These are phyloP conservation scores for Penicillium psychrosexuale DNA, from an alignment of 2,329 filamentous ascomycete species.

Conservation along the genomic window DNA sequence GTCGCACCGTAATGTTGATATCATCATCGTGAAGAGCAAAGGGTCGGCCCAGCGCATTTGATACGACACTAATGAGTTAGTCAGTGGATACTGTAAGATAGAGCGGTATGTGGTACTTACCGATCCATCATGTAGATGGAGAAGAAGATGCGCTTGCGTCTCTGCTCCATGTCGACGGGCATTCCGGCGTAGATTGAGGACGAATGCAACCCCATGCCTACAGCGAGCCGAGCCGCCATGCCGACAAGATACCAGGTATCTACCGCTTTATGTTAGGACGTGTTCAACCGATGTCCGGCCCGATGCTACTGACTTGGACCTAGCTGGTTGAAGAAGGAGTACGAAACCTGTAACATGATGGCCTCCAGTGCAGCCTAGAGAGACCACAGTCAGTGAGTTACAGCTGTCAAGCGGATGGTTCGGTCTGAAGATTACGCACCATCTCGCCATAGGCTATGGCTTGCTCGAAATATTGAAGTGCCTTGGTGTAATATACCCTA, in stretches of 20 bases:
- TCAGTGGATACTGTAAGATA: no score
- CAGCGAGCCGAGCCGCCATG: slow-evolving; percentile 43
- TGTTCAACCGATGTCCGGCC: no score
- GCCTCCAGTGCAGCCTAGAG: slow-evolving; percentile 43
- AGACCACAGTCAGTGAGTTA: no score
- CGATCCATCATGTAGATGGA: slow-evolving; percentile 52
- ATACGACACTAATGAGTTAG: slow-evolving; percentile 37
- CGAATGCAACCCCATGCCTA: slow-evolving; percentile 46
- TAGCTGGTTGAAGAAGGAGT: slow-evolving; percentile 50
- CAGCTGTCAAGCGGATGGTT: no score
- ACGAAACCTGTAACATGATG: slow-evolving; percentile 48
- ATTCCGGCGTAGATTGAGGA: slow-evolving; percentile 36
- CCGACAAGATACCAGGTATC: slow-evolving; percentile 50
- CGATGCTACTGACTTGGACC: slow-evolving; percentile 41
- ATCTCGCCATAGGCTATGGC: slow-evolving; percentile 41
- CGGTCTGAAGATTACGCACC: not conserved
- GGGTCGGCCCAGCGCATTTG: slow-evolving; percentile 45
- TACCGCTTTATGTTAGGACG: slow-evolving; percentile 12
- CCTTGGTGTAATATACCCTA: slow-evolving; percentile 45
- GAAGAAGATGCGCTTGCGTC: slow-evolving; percentile 47
- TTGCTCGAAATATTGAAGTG: slow-evolving; percentile 42
- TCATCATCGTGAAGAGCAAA: slow-evolving; percentile 50
- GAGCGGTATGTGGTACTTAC: slow-evolving; percentile 3
- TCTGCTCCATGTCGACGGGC: slow-evolving; percentile 33
- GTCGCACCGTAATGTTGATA: slow-evolving; percentile 39